Conservation (phyloP, 2,329 filamentous ascomycete genomes). For the Dactylonectria estremocensis region DNA sequence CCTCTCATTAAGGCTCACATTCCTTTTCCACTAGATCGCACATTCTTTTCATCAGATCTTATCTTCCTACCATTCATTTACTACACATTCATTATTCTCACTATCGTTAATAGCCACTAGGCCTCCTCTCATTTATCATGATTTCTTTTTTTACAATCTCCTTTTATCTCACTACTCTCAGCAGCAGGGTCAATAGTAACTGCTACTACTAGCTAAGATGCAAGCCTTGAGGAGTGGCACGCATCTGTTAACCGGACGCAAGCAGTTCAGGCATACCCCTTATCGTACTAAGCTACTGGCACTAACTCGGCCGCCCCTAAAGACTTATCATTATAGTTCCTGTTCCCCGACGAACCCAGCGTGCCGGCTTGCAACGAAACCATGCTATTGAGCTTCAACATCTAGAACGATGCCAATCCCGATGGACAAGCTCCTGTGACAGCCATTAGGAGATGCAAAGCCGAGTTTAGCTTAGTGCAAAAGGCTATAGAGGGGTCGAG, state of each 20-base stretch:
- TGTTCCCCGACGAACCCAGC: neutral
- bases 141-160: conserved; percentile 1
- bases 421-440: neutral
- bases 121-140: conserved; percentile 5
- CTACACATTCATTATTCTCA: conserved; percentile 1
- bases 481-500: conserved; percentile 3
- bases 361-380: neutral
- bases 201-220: neutral
- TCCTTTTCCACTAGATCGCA: conserved; percentile 1
- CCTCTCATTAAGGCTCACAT: neutral
- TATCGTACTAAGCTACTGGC: neutral
- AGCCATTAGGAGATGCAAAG: neutral
- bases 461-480: neutral
- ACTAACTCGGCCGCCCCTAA: neutral
- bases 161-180: neutral
- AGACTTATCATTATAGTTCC: conserved; percentile 5
- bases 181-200: conserved; percentile 12
- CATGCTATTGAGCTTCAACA: neutral
- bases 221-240: conserved; percentile 2
- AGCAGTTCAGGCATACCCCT: neutral
- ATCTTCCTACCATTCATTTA: conserved; percentile 2
- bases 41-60: neutral
- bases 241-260: conserved; percentile 1
- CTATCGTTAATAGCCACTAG: neutral
- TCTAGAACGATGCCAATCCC: neutral